Percentiles rank a stretch among this genome's conserved stretches.
Conservation (phyloP, 2,329 filamentous ascomycete genomes). For the Verticillium zaregamsianum region DNA sequence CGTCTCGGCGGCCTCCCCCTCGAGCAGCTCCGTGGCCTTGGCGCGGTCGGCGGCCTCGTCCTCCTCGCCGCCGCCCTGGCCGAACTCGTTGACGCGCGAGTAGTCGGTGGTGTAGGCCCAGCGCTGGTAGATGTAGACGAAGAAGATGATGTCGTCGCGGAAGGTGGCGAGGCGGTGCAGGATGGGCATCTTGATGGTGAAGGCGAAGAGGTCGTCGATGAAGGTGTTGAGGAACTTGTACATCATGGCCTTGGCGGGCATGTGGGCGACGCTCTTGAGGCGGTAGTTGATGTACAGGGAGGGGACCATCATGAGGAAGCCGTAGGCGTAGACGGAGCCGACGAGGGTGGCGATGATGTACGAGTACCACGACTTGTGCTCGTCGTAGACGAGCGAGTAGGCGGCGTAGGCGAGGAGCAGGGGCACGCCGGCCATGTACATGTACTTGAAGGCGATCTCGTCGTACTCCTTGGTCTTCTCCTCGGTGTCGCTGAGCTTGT, state of each 20-base stretch:
- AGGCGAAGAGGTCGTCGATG: slow-evolving; percentile 97
- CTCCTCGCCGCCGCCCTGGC: slow-evolving; percentile 93
- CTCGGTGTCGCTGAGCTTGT: slow-evolving; percentile 90
- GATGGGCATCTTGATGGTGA: slow-evolving; percentile 98
- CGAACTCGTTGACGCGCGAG: slow-evolving; percentile 92
- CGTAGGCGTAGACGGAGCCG: slow-evolving; percentile 94
- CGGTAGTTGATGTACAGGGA: slow-evolving; percentile 98
- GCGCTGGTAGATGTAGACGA: slow-evolving; percentile 92
- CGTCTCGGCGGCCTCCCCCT: slow-evolving; percentile 23
- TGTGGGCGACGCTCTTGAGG: slow-evolving; percentile 90
- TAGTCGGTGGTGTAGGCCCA: slow-evolving; percentile 93
- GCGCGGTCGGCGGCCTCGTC: slow-evolving; percentile 45
- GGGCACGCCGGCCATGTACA: slow-evolving; percentile 88
- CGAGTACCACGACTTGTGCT: slow-evolving; percentile 97
- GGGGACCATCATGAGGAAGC: slow-evolving; percentile 99
- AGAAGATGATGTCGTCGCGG: slow-evolving; percentile 96
- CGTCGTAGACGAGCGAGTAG: slow-evolving; percentile 90
- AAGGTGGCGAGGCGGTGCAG: slow-evolving; percentile 89
- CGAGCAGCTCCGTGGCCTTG: slow-evolving; percentile 24
- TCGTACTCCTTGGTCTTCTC: slow-evolving; percentile 99
- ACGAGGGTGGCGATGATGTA: slow-evolving; percentile 94
- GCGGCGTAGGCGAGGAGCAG: slow-evolving; percentile 82
- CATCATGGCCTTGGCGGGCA: slow-evolving; percentile 94
- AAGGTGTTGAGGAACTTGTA: slow-evolving; percentile 99
- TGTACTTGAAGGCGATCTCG: slow-evolving; percentile 94